phyloP scores from a whole-genome alignment of 2,329 filamentous ascomycete genomes.

The Pseudocercospora fijiensis region DNA sequence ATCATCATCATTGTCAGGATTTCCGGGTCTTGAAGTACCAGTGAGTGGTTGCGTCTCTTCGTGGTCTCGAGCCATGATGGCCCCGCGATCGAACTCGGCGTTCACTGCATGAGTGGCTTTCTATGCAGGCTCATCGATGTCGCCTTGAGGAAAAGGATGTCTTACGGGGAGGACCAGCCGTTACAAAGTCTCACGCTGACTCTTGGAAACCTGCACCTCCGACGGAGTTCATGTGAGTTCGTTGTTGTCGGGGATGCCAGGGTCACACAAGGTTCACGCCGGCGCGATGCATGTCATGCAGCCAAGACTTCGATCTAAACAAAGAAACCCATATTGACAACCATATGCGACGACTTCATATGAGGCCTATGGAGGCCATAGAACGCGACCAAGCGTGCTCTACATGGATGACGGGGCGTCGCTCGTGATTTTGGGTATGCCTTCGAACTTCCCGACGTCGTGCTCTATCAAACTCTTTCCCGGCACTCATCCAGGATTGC shows the following conservation, averaged over 20 bases:
- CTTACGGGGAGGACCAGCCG: background rate
- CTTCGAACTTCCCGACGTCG: background rate
- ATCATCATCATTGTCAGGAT: slow-evolving; percentile 37
- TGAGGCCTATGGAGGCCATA: background rate
- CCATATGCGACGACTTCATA: slow-evolving; percentile 3
- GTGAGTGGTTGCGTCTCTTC: slow-evolving; percentile 50
- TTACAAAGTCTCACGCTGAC: background rate
- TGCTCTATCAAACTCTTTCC: background rate
- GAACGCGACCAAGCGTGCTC: background rate
- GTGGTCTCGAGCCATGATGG: slow-evolving; percentile 33
- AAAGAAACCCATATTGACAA: slow-evolving; percentile 8
- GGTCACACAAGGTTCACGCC: background rate
- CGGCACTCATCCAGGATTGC: background rate
- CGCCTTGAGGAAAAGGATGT: background rate
- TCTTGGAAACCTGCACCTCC: background rate
- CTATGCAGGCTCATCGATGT: background rate
- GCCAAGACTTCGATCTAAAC: slow-evolving; percentile 2
- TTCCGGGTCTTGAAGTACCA: slow-evolving; percentile 33
- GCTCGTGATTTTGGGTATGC: no score
- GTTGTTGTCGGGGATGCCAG: background rate
- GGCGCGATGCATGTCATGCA: slow-evolving; percentile 7
- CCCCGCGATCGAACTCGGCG: slow-evolving; percentile 1
- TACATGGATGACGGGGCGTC: background rate
- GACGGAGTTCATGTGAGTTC: background rate
- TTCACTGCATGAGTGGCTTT: slow-evolving; percentile 6